These are phyloP conservation scores for Dispira parvispora DNA, from an alignment of 192 early-diverging fungal genomes.

Conservation along the genomic window DNA sequence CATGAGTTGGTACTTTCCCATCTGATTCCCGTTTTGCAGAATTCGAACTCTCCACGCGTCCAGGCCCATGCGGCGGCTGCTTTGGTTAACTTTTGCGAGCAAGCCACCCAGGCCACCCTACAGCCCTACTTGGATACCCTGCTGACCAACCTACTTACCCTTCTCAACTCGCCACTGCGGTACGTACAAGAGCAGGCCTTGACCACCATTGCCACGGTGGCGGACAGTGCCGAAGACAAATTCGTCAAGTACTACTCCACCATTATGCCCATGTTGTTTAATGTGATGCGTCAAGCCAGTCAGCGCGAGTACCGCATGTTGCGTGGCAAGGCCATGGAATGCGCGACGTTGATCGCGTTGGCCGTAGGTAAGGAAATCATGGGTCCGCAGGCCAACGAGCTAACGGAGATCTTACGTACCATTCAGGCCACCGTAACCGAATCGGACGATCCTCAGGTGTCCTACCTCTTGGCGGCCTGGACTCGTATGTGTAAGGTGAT, in stretches of 20 bases:
- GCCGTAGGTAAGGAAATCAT: conserved; percentile 87
- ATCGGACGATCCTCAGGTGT: conserved; percentile 80
- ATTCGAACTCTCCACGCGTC: conserved; percentile 60
- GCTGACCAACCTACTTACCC: conserved; percentile 65
- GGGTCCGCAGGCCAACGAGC: conserved; percentile 53
- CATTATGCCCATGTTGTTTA: conserved; percentile 93
- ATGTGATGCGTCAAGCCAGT: conserved; percentile 67
- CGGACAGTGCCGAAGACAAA: conserved; percentile 82
- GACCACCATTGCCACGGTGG: conserved; percentile 92
- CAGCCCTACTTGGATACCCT: conserved; percentile 83
- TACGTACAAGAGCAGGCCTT: conserved; percentile 99
- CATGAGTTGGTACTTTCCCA: conserved; percentile 50
- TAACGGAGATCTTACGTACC: conserved; percentile 63
- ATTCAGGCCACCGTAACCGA: conserved; percentile 73
- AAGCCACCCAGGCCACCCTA: conserved; percentile 61
- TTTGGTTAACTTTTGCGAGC: conserved; percentile 94
- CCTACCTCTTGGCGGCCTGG: conserved; percentile 91
- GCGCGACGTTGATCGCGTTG: conserved; percentile 83
- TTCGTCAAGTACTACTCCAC: conserved; percentile 81
- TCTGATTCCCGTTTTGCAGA: conserved; percentile 81
- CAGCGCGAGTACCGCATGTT: conserved; percentile 77
- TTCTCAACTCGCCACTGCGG: conserved; percentile 67
- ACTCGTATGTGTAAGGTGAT: conserved; percentile 92
- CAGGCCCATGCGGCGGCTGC: conserved; percentile 92
- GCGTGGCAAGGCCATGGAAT: conserved; percentile 96